A percentile compares a stretch with the other conserved stretches of the same genome.
Evolutionary conservation across 192 early-diverging fungal species (phyloP).

Genomic region (Lunasporangiospora selenospora): DNA sequence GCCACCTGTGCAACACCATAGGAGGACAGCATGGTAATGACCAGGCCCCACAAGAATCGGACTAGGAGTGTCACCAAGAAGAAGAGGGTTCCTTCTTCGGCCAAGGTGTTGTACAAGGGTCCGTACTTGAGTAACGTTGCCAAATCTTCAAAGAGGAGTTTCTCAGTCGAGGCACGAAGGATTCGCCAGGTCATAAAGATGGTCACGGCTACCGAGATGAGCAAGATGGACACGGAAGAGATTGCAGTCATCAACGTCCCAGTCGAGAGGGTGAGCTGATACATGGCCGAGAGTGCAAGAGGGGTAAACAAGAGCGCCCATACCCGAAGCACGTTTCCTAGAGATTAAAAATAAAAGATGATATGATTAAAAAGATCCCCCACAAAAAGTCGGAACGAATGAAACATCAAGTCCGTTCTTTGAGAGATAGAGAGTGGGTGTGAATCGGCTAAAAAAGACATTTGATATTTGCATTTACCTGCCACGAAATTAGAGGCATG

Average conservation of each 20-base stretch:
- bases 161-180: conserved; percentile 34
- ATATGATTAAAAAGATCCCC: not conserved
- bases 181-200: conserved; percentile 48
- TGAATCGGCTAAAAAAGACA: not conserved
- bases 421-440: not conserved
- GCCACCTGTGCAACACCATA: conserved; percentile 54
- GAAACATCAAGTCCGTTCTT: too few species aligned
- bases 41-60: conserved; percentile 45
- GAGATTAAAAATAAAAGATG: too few species aligned
- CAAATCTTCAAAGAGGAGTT: conserved; percentile 46
- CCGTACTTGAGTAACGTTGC: conserved; percentile 51
- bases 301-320: conserved; percentile 51
- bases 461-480: conserved; percentile 11
- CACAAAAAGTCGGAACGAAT: not conserved
- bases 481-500: conserved; percentile 39
- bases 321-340: conserved; percentile 52
- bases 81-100: conserved; percentile 47
- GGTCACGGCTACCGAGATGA: conserved; percentile 35
- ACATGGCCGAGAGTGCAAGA: conserved; percentile 49
- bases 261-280: conserved; percentile 53
- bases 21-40: conserved; percentile 48
- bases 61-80: conserved; percentile 41
- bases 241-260: conserved; percentile 34
- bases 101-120: conserved; percentile 54
- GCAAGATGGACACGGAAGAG: conserved; percentile 35